Evolutionary conservation across 176 grass and related monocot genomes (phyloP).

Genomic region (Typha latifolia): DNA sequence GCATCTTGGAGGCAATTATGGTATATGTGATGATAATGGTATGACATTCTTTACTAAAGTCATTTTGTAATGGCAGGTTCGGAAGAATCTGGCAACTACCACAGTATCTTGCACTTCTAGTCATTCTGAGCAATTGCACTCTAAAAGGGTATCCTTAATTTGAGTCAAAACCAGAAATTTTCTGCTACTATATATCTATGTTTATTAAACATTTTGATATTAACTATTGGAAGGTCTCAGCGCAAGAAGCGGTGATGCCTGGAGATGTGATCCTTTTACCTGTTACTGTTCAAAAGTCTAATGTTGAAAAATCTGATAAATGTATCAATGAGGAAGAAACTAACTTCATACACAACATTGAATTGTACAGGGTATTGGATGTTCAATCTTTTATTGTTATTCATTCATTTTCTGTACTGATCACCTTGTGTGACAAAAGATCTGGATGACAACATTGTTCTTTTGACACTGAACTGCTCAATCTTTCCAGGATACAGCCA

Average conservation of each 20-base stretch:
- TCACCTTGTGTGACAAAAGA: background rate
- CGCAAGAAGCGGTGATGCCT: slow-evolving; percentile 61
- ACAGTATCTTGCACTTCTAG: slow-evolving; percentile 14
- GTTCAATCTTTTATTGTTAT: slow-evolving; percentile 12
- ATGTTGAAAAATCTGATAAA: slow-evolving; percentile 35
- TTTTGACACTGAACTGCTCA: slow-evolving; percentile 4
- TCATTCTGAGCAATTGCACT: slow-evolving; percentile 23
- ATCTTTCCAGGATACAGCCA: slow-evolving; percentile 54
- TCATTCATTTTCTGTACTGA: background rate
- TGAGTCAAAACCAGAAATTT: background rate
- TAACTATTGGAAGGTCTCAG: slow-evolving; percentile 52
- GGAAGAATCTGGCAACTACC: slow-evolving; percentile 33
- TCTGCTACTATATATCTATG: background rate
- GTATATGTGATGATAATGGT: too few relatives aligned
- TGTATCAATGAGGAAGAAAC: slow-evolving; percentile 46
- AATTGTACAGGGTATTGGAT: slow-evolving; percentile 63
- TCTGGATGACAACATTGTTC: slow-evolving; percentile 17
- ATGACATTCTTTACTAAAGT: background rate
- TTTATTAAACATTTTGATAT: slow-evolving; percentile 3
- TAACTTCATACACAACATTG: slow-evolving; percentile 60
- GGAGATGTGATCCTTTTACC: slow-evolving; percentile 82
- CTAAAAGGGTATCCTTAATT: slow-evolving; percentile 45
- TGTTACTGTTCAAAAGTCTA: slow-evolving; percentile 37
- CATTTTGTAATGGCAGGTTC: slow-evolving; percentile 33
- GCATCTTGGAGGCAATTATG: too few relatives aligned